These are phyloP conservation scores for Diplogelasinospora grovesii DNA, from an alignment of 495 filamentous ascomycete genomes.

Conservation along the genomic window DNA sequence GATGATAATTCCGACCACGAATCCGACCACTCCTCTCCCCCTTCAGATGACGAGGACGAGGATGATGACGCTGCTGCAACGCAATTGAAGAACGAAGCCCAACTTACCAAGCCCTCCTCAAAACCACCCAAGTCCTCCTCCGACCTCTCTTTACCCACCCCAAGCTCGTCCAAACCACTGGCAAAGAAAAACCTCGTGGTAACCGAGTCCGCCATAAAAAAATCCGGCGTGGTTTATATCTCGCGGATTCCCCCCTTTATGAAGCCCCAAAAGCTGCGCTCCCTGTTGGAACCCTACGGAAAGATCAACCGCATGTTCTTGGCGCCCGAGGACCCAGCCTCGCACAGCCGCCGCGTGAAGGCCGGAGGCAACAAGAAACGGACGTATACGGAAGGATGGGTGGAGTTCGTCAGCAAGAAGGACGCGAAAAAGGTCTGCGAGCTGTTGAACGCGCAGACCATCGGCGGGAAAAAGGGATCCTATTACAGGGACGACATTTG, in stretches of 20 bases:
- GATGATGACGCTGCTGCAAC: slow-evolving; percentile 13
- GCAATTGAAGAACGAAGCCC: slow-evolving; percentile 1
- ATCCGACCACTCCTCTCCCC: slow-evolving; percentile 12
- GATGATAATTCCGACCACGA: slow-evolving; percentile 19
- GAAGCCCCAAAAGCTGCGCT: slow-evolving; percentile 75
- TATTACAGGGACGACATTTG: slow-evolving; percentile 93
- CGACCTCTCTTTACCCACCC: too few relatives aligned
- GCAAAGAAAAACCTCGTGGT: slow-evolving; percentile 54
- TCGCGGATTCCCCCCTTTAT: slow-evolving; percentile 92
- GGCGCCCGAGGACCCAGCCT: slow-evolving; percentile 64
- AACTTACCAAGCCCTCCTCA: neutral
- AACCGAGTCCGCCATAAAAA: slow-evolving; percentile 49
- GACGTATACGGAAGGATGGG: slow-evolving; percentile 86
- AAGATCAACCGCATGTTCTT: slow-evolving; percentile 82
- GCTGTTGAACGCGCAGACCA: slow-evolving; percentile 70
- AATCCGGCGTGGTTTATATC: slow-evolving; percentile 79
- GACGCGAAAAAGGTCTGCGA: slow-evolving; percentile 82
- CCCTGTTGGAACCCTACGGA: slow-evolving; percentile 70
- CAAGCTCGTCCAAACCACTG: slow-evolving; percentile 42
- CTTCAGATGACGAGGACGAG: slow-evolving; percentile 11
- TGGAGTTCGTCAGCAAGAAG: slow-evolving; percentile 61
- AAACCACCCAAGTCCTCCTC: neutral
- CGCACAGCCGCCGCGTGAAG: slow-evolving; percentile 51
- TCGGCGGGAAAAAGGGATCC: slow-evolving; percentile 81
- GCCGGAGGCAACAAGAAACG: slow-evolving; percentile 84